A percentile compares a stretch with the other conserved stretches of the same genome.
Conservation (phyloP, 2,329 filamentous ascomycete species). For the Colletotrichum tamarilloi region DNA sequence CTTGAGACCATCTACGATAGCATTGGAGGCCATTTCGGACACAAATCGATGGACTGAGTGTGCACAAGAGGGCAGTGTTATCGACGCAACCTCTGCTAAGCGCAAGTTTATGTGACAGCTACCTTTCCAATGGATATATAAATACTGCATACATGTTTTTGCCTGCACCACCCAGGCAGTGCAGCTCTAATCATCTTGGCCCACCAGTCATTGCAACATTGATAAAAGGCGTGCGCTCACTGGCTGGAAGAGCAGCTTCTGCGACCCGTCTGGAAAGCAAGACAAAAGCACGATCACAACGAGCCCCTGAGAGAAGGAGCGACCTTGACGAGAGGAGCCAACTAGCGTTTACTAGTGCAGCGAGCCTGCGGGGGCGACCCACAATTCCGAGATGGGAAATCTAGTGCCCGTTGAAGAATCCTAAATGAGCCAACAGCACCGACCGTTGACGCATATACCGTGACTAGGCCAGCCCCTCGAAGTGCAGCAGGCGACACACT, state of each 20-base stretch:
- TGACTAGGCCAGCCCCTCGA: background rate
- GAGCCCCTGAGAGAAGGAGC: conserved; percentile 8
- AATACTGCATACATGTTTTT: conserved; percentile 12
- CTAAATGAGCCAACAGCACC: conserved; percentile 1
- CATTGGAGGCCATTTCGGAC: conserved; percentile 17
- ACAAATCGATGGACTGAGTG: background rate
- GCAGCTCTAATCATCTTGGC: background rate
- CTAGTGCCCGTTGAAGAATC: conserved; percentile 3
- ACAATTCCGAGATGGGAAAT: conserved; percentile 3
- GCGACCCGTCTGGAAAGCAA: background rate
- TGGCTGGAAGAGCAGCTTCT: background rate
- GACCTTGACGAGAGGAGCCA: background rate
- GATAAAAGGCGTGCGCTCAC: conserved; percentile 9
- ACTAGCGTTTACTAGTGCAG: conserved; percentile 1
- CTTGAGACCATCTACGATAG: conserved; percentile 14
- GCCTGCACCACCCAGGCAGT: background rate
- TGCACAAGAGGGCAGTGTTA: background rate
- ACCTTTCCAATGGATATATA: background rate
- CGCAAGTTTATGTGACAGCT: conserved; percentile 8
- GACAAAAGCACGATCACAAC: background rate
- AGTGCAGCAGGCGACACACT: background rate
- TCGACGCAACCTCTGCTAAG: background rate
- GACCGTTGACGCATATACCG: background rate
- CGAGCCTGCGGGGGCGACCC: conserved; percentile 7
- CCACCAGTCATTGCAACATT: conserved; percentile 23